Conservation (phyloP, 116 monocot species). For the Cymodocea nodosa region DNA sequence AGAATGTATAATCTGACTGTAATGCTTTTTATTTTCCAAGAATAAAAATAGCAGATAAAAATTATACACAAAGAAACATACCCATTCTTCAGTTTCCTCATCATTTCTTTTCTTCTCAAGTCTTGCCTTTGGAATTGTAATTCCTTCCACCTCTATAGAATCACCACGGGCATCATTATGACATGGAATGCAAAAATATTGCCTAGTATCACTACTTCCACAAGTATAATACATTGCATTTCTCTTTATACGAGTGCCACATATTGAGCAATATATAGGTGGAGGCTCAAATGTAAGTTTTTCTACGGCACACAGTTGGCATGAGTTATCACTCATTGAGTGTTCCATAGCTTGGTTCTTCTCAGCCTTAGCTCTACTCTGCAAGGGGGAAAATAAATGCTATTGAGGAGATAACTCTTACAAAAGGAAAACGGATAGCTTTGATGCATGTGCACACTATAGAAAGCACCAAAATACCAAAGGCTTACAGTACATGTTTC, state of each 20-base stretch:
- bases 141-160: slow-evolving; percentile 59
- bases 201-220: slow-evolving; percentile 63
- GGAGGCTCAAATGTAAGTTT: slow-evolving; percentile 94
- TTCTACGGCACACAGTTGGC: slow-evolving; percentile 79
- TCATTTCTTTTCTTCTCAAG: slow-evolving; percentile 88
- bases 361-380: slow-evolving; percentile 95
- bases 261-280: slow-evolving; percentile 85
- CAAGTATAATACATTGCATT: slow-evolving; percentile 75
- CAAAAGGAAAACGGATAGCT: too few relatives aligned
- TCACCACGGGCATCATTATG: slow-evolving; percentile 86
- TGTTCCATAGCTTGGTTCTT: slow-evolving; percentile 92
- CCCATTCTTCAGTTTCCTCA: slow-evolving; percentile 91
- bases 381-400: background rate
- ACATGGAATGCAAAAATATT: slow-evolving; percentile 75
- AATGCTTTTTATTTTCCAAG: background rate
- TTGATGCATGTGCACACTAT: too few relatives aligned
- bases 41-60: background rate
- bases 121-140: slow-evolving; percentile 38
- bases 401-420: too few relatives aligned
- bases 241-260: slow-evolving; percentile 87
- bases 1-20: background rate
- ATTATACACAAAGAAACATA: slow-evolving; percentile 7
- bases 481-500: too few relatives aligned
- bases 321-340: slow-evolving; percentile 80
- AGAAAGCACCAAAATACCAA: too few relatives aligned